These are phyloP conservation scores for Leccinum pellstonianum DNA, from an alignment of 768 basidiomycete species.

Conservation along the genomic window DNA sequence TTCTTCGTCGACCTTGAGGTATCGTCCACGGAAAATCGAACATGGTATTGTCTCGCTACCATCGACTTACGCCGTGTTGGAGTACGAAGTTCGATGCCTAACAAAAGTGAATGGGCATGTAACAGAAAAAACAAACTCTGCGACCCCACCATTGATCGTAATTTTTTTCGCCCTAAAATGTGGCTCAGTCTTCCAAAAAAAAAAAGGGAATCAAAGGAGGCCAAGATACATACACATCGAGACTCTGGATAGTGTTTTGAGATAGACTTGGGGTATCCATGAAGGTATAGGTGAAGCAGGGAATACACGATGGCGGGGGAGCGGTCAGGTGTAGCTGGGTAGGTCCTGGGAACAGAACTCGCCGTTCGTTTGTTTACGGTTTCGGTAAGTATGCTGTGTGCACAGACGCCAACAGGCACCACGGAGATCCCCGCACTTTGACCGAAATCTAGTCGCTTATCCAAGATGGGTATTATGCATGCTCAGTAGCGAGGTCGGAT, in stretches of 20 bases:
- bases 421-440: conserved; percentile 6
- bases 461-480: background rate
- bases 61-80: conserved; percentile 2
- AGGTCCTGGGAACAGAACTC: conserved; percentile 10
- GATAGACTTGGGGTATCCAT: conserved; percentile 1
- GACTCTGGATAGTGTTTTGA: background rate
- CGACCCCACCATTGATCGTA: conserved; percentile 9
- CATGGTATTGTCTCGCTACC: conserved; percentile 10
- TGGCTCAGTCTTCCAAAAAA: background rate
- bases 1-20: conserved; percentile 15
- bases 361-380: conserved; percentile 11
- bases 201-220: background rate
- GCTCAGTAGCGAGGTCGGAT: background rate
- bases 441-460: background rate
- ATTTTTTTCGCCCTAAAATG: conserved; percentile 10
- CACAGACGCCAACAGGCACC: conserved; percentile 10
- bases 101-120: background rate
- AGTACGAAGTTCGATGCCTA: conserved; percentile 15
- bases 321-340: background rate
- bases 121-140: background rate
- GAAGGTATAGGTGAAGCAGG: background rate
- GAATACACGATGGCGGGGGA: background rate
- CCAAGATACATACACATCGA: conserved; percentile 6
- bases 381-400: conserved; percentile 17
- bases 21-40: conserved; percentile 11